Evolutionary conservation across 495 filamentous ascomycete species (phyloP).

Genomic region (Glonium stellatum): DNA sequence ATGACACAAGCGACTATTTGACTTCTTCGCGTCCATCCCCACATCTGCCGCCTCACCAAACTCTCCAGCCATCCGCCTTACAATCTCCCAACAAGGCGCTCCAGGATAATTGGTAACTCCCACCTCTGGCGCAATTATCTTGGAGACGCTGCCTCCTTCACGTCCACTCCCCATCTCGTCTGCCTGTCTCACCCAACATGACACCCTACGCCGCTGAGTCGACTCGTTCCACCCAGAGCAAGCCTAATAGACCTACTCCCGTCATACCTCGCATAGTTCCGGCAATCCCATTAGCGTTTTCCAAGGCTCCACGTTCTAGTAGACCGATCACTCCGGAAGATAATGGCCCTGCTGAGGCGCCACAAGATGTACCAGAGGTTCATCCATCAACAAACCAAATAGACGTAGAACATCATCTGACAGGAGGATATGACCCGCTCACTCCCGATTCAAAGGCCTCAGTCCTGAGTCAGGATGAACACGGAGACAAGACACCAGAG

Average conservation of each 20-base stretch:
- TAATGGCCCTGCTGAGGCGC: conserved; percentile 8
- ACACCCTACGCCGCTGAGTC: conserved; percentile 19
- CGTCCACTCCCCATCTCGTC: not conserved
- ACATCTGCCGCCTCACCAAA: conserved; percentile 4
- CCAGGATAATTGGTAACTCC: conserved; percentile 30
- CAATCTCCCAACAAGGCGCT: conserved; percentile 19
- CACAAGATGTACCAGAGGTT: not conserved
- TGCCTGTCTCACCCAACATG: conserved; percentile 8
- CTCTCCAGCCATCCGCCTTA: conserved; percentile 2
- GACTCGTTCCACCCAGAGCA: conserved; percentile 6
- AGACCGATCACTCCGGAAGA: conserved; percentile 20
- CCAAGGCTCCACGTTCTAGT: conserved; percentile 8
- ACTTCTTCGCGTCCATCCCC: conserved; percentile 8
- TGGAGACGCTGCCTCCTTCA: conserved; percentile 25
- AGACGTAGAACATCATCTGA: conserved; percentile 1
- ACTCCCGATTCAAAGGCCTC: conserved; percentile 25
- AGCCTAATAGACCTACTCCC: conserved; percentile 3
- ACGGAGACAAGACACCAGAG: conserved; percentile 6
- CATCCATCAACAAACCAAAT: not conserved
- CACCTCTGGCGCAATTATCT: conserved; percentile 25
- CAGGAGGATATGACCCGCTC: conserved; percentile 5
- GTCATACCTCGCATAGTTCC: conserved; percentile 22
- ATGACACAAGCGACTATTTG: conserved; percentile 8
- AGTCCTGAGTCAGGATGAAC: not conserved
- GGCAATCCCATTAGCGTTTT: conserved; percentile 21